Base-by-base conservation (phyloP, 164 flowering plant genomes). In the Magnolia changhungtana region DNA sequence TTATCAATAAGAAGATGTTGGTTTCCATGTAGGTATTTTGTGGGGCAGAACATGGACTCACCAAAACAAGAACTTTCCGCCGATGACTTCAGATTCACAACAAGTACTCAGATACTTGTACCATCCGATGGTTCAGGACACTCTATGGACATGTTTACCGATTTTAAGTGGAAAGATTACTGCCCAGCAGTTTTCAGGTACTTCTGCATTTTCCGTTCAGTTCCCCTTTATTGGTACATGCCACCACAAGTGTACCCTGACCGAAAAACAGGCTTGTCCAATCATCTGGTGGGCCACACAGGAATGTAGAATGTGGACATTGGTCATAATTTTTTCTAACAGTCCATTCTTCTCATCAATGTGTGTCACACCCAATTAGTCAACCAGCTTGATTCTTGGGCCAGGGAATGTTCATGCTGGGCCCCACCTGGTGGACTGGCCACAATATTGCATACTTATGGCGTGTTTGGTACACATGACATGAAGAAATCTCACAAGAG, bases 141-240 rank as follows among this genome's bases (percentile, higher is more conserved):
- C 71, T 73, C 79, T 49, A 75, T 79, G 23, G 74, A 71, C 73
- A 71, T 77, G 73, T 52, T 71, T 72, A 78, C 85, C 31, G 84
- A 81, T 1, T 83, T 81, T 74, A 75, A 77, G 55, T 87, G 89
- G 87, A 84, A 83, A 79, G 85, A 87, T 75, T 87, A 87, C 73
- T 79, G 85, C 75, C 83, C 87, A 37, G 58, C 50, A 27, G 82
- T 84, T 78, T 87, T 87, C 85, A 87, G 89, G 87, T 87, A 58
- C 50, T 21, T 31, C 18, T 13, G 50, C 74, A 2, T 31, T 61
- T 68, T 63, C 45, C 31, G 9, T 27, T 8, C 19, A 31, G 7
- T 8, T 31, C 29, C 51, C 31, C 8, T n/a, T 71, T 77, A 8
- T 21, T 20, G 8, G 21, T 4, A 20, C 24, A n/a, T 64, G 67